Conservation (phyloP, 306 rosid species). For the Cucumis sativus region Cucumber_9930_V3 NC_026660.2:15658001-15658500, state of each 20-base stretch:
- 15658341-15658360: constrained; percentile 69
- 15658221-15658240: neutral
- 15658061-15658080: neutral
- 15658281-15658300: constrained; percentile 86
- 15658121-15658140: no score
- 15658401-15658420: no score
- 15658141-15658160: no score
- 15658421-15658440: no score
- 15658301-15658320: constrained; percentile 88
- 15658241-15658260: neutral
- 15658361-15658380: neutral
- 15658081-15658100: neutral
- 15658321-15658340: constrained; percentile 74
- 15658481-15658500: no score
- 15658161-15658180: no score
- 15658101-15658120: neutral
- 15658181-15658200: neutral
- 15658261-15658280: constrained; percentile 9
- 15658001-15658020: neutral
- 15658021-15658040: neutral
- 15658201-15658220: neutral
- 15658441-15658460: no score
- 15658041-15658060: neutral
- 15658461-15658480: neutral
- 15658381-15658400: neutral